These are phyloP conservation scores for Arabidopsis hybrid DNA, from an alignment of 441 rosid genomes.

Conservation along the genomic window DNA sequence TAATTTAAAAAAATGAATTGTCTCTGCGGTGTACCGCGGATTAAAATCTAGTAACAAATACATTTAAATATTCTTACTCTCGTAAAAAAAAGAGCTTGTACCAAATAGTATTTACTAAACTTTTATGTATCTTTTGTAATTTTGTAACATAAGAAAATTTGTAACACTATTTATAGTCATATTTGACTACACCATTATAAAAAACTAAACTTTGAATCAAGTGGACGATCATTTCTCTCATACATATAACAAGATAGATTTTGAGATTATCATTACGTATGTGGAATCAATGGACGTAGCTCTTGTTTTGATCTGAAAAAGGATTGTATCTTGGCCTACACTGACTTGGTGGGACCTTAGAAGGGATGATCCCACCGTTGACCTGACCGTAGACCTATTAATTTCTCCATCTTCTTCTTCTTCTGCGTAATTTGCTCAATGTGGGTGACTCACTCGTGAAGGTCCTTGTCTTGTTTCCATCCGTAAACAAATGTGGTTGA, in stretches of 20 bases:
- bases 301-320: conserved; percentile 20
- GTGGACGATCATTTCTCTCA: too few relatives aligned
- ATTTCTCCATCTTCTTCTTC: not conserved
- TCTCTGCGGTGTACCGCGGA: too few relatives aligned
- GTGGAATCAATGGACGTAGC: conserved; percentile 18
- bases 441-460: not conserved
- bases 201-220: too few relatives aligned
- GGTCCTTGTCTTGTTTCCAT: not conserved
- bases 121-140: too few relatives aligned
- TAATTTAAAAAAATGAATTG: too few relatives aligned
- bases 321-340: conserved; percentile 15
- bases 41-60: too few relatives aligned
- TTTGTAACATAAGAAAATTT: not conserved
- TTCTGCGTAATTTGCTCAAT: not conserved
- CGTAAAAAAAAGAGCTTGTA: too few relatives aligned
- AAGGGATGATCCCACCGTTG: conserved; percentile 35
- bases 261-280: not conserved
- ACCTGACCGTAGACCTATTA: conserved; percentile 26
- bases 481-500: not conserved
- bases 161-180: conserved; percentile 11
- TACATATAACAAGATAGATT: not conserved
- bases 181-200: conserved; percentile 27
- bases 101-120: too few relatives aligned
- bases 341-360: conserved; percentile 23
- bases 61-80: too few relatives aligned